Base-by-base conservation (phyloP, 768 basidiomycete species). In the Hortiboletus campestris region DNA sequence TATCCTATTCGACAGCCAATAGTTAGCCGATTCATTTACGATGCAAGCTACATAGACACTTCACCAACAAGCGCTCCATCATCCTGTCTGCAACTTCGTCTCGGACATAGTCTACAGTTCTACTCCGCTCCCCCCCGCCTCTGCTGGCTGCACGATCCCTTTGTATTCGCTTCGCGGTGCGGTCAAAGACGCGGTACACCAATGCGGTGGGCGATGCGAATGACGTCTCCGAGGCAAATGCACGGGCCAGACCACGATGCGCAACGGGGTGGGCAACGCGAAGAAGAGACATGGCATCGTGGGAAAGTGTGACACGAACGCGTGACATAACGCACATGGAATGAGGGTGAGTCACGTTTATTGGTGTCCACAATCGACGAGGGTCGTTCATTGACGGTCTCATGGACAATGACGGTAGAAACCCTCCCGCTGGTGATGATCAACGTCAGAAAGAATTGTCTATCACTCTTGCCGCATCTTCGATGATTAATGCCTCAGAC, bases 71-170 rank as follows among this genome's bases (percentile, higher is more conserved):
- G 52, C 96, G 80, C 67, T 98, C 96, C 73, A 93, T 83, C 81
- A 98, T 82, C 56, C 88, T 79, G 59, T 94, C 91, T 20, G 95
- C 94, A 10, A 95, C 85, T 68, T 96, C 96, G 53, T 92, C 83
- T 40, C 92, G 82, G 29, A 99, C 76, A 72, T 98, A 98, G 77
- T 99, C 96, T 6, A 94, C 93, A 0, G 84, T 83, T 63, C 84
- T 78, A 63, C 90, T 94, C 31, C 78, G 75, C 22, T 73, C 70
- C 19, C 88, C 86, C 44, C 74, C 78, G 52, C 85, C 77, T 55
- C 78, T 74, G 49, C 70, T 61, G 5, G 84, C 89, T 0, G 92
- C 87, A 13, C 84, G 75, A 67, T 98, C 86, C 63, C 82, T 85
- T 72, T 98, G 95, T 8, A 83, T 65, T 39, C 74, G 78, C 72